phyloP scores from a whole-genome alignment of 2,329 filamentous ascomycete species.

The Diaporthe aspalathi region DNA sequence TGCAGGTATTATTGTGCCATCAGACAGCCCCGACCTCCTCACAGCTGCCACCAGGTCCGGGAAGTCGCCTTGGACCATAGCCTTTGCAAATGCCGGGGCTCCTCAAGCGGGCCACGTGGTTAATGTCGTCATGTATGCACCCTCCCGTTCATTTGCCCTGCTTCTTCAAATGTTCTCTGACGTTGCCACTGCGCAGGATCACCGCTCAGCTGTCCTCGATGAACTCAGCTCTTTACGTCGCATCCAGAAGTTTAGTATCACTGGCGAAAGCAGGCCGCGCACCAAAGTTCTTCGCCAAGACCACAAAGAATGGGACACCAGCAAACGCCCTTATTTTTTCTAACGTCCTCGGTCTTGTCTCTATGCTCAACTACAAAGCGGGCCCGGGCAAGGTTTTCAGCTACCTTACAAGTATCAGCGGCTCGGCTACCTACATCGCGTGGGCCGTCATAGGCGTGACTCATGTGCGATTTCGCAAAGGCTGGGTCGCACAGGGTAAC shows the following conservation, averaged over 20 bases:
- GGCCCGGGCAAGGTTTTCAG: conserved; percentile 47
- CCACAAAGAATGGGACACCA: conserved; percentile 45
- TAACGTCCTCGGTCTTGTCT: conserved; percentile 46
- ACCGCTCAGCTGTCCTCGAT: conserved; percentile 50
- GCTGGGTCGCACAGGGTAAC: conserved; percentile 51
- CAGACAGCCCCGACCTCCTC: conserved; percentile 50
- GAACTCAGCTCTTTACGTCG: conserved; percentile 49
- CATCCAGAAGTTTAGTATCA: conserved; percentile 46
- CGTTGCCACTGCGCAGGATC: conserved; percentile 36
- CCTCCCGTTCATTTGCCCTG: background rate
- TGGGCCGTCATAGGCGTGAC: conserved; percentile 53
- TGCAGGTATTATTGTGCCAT: conserved; percentile 49
- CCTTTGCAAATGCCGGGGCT: conserved; percentile 47
- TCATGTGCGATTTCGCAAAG: conserved; percentile 55
- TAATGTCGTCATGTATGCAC: conserved; percentile 47
- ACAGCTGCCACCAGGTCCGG: conserved; percentile 46
- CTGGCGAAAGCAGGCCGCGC: conserved; percentile 45
- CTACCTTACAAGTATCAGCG: conserved; percentile 35
- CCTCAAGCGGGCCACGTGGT: conserved; percentile 46
- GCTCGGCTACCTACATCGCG: conserved; percentile 51
- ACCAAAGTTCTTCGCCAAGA: conserved; percentile 45
- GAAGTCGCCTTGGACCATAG: conserved; percentile 48
- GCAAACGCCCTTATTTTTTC: conserved; percentile 47
- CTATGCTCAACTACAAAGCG: conserved; percentile 48
- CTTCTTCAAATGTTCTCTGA: background rate